These are phyloP conservation scores for Acorus calamus DNA, from an alignment of 106 monocot species.

Conservation along the genomic window DNA sequence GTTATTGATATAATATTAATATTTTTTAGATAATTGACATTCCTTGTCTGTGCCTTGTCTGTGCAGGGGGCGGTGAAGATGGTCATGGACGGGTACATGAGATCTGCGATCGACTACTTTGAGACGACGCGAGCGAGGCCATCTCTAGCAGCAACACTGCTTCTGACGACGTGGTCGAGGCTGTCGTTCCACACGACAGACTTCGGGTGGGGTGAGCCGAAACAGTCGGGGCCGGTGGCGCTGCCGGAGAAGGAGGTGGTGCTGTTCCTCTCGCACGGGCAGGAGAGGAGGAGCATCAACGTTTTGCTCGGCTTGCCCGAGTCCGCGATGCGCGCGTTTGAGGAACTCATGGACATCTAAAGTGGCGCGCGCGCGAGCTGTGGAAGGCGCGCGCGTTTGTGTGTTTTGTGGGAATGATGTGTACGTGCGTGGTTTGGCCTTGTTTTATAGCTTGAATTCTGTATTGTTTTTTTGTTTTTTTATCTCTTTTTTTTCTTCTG, in stretches of 20 bases:
- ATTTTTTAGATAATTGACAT: too few relatives aligned
- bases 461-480: too few relatives aligned
- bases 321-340: constrained; percentile 53
- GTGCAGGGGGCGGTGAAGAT: constrained; percentile 40
- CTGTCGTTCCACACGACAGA: constrained; percentile 58
- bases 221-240: constrained; percentile 59
- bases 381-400: too few relatives aligned
- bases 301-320: constrained; percentile 72
- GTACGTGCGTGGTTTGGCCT: too few relatives aligned
- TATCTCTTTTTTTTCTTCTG: too few relatives aligned
- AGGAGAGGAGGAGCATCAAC: constrained; percentile 74
- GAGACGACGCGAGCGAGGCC: constrained; percentile 61
- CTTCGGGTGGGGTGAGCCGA: constrained; percentile 85
- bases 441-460: too few relatives aligned
- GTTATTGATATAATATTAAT: too few relatives aligned
- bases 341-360: constrained; percentile 37
- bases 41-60: too few relatives aligned
- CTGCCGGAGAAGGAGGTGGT: constrained; percentile 85
- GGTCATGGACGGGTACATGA: constrained; percentile 61
- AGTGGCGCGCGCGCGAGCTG: not conserved
- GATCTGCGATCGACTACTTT: constrained; percentile 73
- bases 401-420: too few relatives aligned
- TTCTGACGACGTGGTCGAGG: constrained; percentile 74
- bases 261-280: constrained; percentile 67
- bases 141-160: constrained; percentile 43